A percentile compares a stretch with the other conserved stretches of the same genome.
These are phyloP conservation scores for Cornus controversa DNA, from an alignment of 148 eudicot species.

Conservation along the genomic window DNA sequence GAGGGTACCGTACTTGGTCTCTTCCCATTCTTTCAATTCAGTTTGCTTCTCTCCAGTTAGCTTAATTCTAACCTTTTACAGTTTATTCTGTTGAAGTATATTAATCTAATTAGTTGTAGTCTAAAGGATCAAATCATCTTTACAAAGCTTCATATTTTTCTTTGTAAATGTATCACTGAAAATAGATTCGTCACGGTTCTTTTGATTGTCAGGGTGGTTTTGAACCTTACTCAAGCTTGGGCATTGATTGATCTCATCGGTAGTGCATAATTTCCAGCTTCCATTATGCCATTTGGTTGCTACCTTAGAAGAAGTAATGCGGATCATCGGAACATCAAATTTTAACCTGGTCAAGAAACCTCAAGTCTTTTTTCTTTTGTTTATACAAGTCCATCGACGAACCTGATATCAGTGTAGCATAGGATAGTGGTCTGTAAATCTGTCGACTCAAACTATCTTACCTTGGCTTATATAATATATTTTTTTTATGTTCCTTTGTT, in stretches of 20 bases:
- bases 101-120: background rate
- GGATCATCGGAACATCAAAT: background rate
- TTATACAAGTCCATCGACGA: background rate
- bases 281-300: background rate
- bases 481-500: background rate
- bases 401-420: background rate
- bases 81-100: background rate
- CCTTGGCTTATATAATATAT: background rate
- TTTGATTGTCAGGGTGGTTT: conserved; percentile 59
- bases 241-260: conserved; percentile 52
- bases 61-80: too few relatives aligned
- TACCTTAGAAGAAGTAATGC: background rate
- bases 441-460: background rate
- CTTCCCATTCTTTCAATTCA: too few relatives aligned
- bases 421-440: background rate
- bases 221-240: conserved; percentile 82
- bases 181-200: conserved; percentile 3
- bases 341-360: background rate
- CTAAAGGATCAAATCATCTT: background rate
- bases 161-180: background rate
- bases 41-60: background rate
- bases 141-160: background rate
- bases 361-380: conserved; percentile 7
- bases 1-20: too few relatives aligned
- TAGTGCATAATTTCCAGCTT: too few relatives aligned